Evolutionary conservation across 371 early-diverging fungal species (phyloP), one percentile per base, ranked within the genome.

Genomic region (Apophysomyces elegans): DNA sequence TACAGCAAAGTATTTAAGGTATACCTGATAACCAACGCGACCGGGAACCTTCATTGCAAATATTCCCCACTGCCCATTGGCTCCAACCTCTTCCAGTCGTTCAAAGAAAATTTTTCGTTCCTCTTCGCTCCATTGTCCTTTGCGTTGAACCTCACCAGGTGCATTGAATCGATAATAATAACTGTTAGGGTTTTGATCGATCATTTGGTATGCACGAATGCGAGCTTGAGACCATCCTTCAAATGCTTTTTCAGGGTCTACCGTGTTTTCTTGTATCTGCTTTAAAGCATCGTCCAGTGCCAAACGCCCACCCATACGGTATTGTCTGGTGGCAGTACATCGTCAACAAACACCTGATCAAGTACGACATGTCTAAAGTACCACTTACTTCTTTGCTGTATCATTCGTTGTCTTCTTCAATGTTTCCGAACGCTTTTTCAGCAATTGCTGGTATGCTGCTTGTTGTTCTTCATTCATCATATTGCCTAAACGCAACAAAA

Each of bases 141-240:
- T 93, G 39, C 88, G 85, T 67, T 96, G 97, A 64, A 90, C 91
- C 72, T 96, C 96, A 8, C 95, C 95, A 0, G 97, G 97, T 0
- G 95, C 96, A 74, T 96, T 96, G 77, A 96, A 96, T n/a, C 96
- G 89, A 74, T 96, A 96, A 70, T 96, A 96, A 71, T 96, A 96
- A 26, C 93, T 90, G 75, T 96, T 96, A 56, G 97, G 97, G 59
- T 93, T 94, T 54, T 86, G 88, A 50, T 93, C 90, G 72, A 96
- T 93, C 70, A 89, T 88, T 61, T 91, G 84, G 71, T 90, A 96
- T 0, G 97, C 96, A 59, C 88, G 88, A 57, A 92, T 88, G 18
- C 96, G 91, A 16, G 96, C 96, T 66, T 87, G 87, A 12, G 94
- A 93, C 96, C 96, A 96, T 36, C 95, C 95, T 67, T 90, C 92